Evolutionary conservation across 2,329 filamentous ascomycete species (phyloP), one percentile per base, ranked within the genome.

Genomic region (Aspergillus sp.): DNA sequence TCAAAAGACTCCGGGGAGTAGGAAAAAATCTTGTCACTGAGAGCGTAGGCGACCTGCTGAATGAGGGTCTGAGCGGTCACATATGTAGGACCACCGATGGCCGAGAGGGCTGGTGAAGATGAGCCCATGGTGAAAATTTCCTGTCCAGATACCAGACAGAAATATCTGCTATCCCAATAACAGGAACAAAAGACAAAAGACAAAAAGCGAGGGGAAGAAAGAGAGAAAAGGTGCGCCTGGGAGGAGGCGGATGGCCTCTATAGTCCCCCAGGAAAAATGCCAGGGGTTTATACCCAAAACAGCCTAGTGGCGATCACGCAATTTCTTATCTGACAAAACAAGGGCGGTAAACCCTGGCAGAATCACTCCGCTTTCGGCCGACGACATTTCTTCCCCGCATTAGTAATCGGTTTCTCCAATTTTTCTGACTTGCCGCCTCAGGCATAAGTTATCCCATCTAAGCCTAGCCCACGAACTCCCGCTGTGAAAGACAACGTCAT

Each of bases 11-110:
- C 90, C 27, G 93, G 91, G 3, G 93, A 98, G 81, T 96, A 98
- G 56, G 93, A 90, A 80, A 96, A 99, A 78, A 98, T 87, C 82
- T 96, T 96, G 82, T 98, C 93, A 56, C 93, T 98, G 61, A 99
- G 83, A 63, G 90, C 86, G 79, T 96, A 99, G 60, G 93, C 91
- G 64, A 98, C 89, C 78, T 99, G 95, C 80, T 99, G 95, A 64
- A 98, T 89, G 56, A 99, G 85, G 20, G 91, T 87, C 79, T 99
- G 95, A 30, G 92, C 90, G 41, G 93, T 98, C 61, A 93, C 84
- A 77, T 99, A 99, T 56, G 90, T 95, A 65, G 93, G 90, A 15
- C 93, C 95, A 60, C 84, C 87, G 74, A 98, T 90, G 58, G 80
- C 79, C 54, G 78, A 77, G 59, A 86, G 74, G 34, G 79, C 64